Percentiles rank a stretch among this genome's conserved stretches.
These are phyloP conservation scores for Capniomyces stellatus DNA, from an alignment of 371 early-diverging fungal genomes.

Conservation along the genomic window DNA sequence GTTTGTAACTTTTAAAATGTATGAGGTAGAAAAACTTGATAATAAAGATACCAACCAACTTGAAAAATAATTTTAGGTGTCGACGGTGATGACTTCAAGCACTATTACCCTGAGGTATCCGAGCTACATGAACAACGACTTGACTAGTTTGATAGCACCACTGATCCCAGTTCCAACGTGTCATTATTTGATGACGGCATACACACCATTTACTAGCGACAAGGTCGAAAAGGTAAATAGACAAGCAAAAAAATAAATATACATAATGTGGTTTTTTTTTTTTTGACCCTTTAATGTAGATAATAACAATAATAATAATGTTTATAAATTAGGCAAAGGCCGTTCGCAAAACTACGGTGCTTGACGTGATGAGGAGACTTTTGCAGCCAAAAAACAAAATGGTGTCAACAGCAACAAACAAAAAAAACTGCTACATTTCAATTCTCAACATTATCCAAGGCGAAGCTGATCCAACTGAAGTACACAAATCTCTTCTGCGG, in stretches of 20 bases:
- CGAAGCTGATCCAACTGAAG: conserved; percentile 94
- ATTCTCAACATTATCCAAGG: conserved; percentile 94
- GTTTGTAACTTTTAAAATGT: conserved; percentile 24
- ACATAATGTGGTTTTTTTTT: conserved; percentile 20
- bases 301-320: too few species aligned
- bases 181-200: conserved; percentile 93
- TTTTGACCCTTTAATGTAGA: too few species aligned
- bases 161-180: conserved; percentile 92
- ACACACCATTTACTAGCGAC: conserved; percentile 96
- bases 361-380: conserved; percentile 93
- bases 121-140: conserved; percentile 97
- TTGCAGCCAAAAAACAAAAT: conserved; percentile 91
- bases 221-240: conserved; percentile 54
- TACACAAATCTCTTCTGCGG: conserved; percentile 90
- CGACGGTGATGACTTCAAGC: conserved; percentile 95
- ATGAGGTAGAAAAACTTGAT: too few species aligned
- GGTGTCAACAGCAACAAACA: conserved; percentile 80
- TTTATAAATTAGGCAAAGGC: conserved; percentile 45
- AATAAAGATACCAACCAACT: too few species aligned
- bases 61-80: too few species aligned
- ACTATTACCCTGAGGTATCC: conserved; percentile 98
- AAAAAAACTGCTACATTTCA: conserved; percentile 87
- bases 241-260: background rate
- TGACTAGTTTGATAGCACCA: conserved; percentile 83
- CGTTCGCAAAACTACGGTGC: conserved; percentile 89